Conservation (phyloP, 257 asterid genomes). For the Haberlea rhodopensis region DNA sequence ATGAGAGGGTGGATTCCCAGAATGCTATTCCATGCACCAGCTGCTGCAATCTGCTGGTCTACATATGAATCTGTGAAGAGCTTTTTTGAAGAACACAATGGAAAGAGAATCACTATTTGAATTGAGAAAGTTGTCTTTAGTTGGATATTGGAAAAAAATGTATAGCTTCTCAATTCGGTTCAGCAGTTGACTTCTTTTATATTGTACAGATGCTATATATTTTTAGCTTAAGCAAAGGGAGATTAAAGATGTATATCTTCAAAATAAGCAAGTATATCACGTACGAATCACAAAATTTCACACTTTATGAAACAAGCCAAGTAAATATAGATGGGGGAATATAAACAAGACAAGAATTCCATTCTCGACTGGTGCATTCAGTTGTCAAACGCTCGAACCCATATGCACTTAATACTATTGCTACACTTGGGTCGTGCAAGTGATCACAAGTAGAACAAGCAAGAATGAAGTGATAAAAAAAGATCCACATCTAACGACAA, state of each 20-base stretch:
- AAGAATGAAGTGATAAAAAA: neutral
- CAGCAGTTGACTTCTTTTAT: neutral
- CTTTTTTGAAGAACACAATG: slow-evolving; percentile 38
- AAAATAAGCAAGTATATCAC: neutral
- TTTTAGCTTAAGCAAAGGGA: neutral
- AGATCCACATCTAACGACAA: neutral
- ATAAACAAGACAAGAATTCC: neutral
- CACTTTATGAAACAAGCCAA: neutral
- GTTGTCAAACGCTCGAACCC: neutral
- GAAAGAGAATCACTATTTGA: neutral
- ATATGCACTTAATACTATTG: neutral
- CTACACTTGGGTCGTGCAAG: neutral
- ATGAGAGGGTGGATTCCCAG: slow-evolving; percentile 66
- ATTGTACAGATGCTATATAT: slow-evolving; percentile 7
- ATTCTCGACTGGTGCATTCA: neutral
- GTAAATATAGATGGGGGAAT: neutral
- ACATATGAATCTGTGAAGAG: slow-evolving; percentile 57
- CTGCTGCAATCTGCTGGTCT: slow-evolving; percentile 78
- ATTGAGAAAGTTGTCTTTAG: slow-evolving; percentile 4
- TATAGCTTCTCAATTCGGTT: slow-evolving; percentile 8
- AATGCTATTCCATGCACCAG: slow-evolving; percentile 72
- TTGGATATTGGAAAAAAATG: neutral
- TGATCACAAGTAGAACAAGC: neutral
- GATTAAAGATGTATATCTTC: neutral
- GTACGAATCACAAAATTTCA: too few relatives aligned